A percentile compares a stretch with the other conserved stretches of the same genome.
Conservation (phyloP, 331 rosid species). For the Quercus lobata region DNA sequence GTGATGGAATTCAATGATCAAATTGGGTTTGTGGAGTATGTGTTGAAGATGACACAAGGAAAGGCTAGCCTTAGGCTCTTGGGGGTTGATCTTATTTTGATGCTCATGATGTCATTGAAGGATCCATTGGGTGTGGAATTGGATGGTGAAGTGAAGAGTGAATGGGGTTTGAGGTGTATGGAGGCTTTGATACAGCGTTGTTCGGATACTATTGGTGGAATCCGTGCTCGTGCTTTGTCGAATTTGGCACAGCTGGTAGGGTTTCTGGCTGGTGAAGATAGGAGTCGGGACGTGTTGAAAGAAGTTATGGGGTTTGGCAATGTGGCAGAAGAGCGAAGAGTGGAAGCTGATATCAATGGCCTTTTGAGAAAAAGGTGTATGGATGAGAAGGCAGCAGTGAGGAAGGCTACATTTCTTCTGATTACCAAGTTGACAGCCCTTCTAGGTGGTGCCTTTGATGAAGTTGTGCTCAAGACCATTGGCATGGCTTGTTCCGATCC, state of each 20-base stretch:
- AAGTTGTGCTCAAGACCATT: constrained; percentile 69
- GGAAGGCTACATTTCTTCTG: constrained; percentile 80
- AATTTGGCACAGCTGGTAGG: constrained; percentile 72
- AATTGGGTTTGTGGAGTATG: constrained; percentile 64
- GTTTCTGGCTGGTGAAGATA: constrained; percentile 37
- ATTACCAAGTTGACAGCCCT: constrained; percentile 69
- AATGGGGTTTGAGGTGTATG: constrained; percentile 68
- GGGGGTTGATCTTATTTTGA: constrained; percentile 70
- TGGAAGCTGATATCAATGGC: constrained; percentile 36
- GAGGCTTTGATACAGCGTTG: constrained; percentile 77
- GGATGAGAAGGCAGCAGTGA: constrained; percentile 92
- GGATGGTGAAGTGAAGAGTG: constrained; percentile 35
- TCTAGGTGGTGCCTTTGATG: constrained; percentile 66
- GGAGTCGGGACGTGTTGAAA: constrained; percentile 41
- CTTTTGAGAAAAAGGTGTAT: constrained; percentile 69
- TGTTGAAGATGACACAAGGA: constrained; percentile 67
- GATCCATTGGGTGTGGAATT: constrained; percentile 58
- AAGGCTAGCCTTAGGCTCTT: constrained; percentile 69
- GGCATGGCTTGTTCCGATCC: constrained; percentile 92
- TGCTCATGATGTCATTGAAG: constrained; percentile 39
- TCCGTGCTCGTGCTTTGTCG: constrained; percentile 77
- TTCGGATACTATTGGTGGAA: constrained; percentile 56
- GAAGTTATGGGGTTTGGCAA: constrained; percentile 59
- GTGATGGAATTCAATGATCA: constrained; percentile 52
- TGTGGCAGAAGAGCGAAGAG: constrained; percentile 15